phyloP scores from a whole-genome alignment of 805 yeast genomes.

The Candida coquimbonensis region DNA sequence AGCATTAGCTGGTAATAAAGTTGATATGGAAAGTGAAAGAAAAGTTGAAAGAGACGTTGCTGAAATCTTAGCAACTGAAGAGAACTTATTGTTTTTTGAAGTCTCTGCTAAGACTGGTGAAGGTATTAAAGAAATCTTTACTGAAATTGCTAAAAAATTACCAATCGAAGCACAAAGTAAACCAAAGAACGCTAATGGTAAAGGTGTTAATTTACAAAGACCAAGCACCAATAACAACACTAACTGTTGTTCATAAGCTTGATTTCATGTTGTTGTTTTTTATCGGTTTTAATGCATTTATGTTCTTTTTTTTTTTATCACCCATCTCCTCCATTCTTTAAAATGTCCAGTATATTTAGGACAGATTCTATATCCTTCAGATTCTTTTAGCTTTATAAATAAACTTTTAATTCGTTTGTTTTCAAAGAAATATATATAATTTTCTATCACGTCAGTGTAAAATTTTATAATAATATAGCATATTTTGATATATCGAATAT shows the following conservation, averaged over 20 bases:
- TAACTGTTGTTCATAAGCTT: constrained; percentile 29
- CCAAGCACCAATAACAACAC: constrained; percentile 37
- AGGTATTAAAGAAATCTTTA: constrained; percentile 41
- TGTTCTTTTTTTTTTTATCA: not conserved
- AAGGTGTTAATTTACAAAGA: constrained; percentile 32
- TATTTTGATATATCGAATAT: not conserved
- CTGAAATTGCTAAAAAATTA: constrained; percentile 41
- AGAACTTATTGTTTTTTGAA: constrained; percentile 42
- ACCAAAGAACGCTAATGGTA: constrained; percentile 13
- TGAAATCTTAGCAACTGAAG: constrained; percentile 46
- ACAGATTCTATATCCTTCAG: too few species aligned
- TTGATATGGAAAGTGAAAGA: constrained; percentile 50
- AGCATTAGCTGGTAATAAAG: constrained; percentile 71
- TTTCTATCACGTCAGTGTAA: too few species aligned
- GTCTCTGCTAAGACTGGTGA: constrained; percentile 55
- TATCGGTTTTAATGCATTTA: not conserved
- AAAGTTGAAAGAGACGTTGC: constrained; percentile 39
- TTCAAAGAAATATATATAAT: too few species aligned
- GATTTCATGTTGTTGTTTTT: not conserved
- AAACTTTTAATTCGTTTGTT: too few species aligned
- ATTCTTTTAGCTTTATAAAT: too few species aligned
- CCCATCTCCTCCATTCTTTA: not conserved
- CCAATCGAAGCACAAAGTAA: constrained; percentile 24
- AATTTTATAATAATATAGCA: too few species aligned
- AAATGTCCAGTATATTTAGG: not conserved